phyloP scores from a whole-genome alignment of 768 basidiomycete species.

The Auricularia cornea region DNA sequence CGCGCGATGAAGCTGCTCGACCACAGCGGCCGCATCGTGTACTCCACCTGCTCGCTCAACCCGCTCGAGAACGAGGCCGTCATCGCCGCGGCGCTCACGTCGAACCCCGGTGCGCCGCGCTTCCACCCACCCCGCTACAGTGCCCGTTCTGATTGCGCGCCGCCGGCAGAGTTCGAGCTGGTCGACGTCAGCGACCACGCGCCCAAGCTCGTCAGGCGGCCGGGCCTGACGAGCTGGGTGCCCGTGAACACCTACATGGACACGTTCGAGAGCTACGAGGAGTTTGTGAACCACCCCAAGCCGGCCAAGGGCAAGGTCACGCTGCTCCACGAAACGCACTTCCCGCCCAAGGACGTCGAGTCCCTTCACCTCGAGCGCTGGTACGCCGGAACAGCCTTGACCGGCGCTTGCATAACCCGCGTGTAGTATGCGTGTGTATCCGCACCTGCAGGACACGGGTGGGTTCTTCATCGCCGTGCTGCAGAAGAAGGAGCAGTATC shows the following conservation, averaged over 20 bases:
- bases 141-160: not conserved
- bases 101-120: constrained; percentile 46
- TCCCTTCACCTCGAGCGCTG: constrained; percentile 61
- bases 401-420: too few species aligned
- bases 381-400: constrained; percentile 34
- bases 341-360: constrained; percentile 61
- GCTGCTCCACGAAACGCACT: constrained; percentile 46
- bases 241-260: constrained; percentile 37
- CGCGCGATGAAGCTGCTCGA: constrained; percentile 87
- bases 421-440: constrained; percentile 79
- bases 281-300: constrained; percentile 41
- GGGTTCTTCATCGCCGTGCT: constrained; percentile 97
- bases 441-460: constrained; percentile 93
- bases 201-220: constrained; percentile 62
- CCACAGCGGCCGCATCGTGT: constrained; percentile 86
- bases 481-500: constrained; percentile 30
- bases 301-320: constrained; percentile 47
- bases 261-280: constrained; percentile 52
- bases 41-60: constrained; percentile 96
- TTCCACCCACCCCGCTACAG: not conserved
- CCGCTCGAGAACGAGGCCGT: constrained; percentile 98
- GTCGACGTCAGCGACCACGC: constrained; percentile 69
- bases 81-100: constrained; percentile 70
- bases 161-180: constrained; percentile 55
- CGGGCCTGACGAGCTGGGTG: constrained; percentile 72